These are phyloP conservation scores for Aspergillus pseudonomiae DNA, from an alignment of 2,329 filamentous ascomycete species.

Conservation along the genomic window DNA sequence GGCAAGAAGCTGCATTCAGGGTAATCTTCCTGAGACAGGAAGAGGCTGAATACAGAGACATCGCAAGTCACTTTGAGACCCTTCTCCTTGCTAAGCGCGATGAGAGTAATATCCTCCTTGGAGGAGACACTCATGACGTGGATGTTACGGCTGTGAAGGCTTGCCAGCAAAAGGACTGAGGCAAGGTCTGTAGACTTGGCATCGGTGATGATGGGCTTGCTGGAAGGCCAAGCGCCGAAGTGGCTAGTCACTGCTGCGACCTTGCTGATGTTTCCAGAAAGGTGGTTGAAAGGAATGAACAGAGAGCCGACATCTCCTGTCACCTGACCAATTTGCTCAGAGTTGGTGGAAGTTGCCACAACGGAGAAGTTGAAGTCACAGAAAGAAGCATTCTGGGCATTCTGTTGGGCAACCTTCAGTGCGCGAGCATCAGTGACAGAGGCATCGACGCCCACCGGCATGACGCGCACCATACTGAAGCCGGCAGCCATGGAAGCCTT, in stretches of 20 bases:
- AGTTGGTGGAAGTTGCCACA: slow-evolving; percentile 71
- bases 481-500: slow-evolving; percentile 74
- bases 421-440: slow-evolving; percentile 73
- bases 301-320: slow-evolving; percentile 75
- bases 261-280: slow-evolving; percentile 82
- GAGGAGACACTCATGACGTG: slow-evolving; percentile 81
- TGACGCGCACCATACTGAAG: slow-evolving; percentile 79
- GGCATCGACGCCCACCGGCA: slow-evolving; percentile 73
- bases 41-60: slow-evolving; percentile 77
- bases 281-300: slow-evolving; percentile 80
- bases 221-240: slow-evolving; percentile 75
- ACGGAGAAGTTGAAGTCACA: slow-evolving; percentile 84
- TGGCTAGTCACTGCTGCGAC: slow-evolving; percentile 77
- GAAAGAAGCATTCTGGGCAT: slow-evolving; percentile 67
- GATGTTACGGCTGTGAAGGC: slow-evolving; percentile 75
- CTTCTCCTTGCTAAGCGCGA: slow-evolving; percentile 77
- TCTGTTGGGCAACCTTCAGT: slow-evolving; percentile 72
- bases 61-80: slow-evolving; percentile 82
- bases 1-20: slow-evolving; percentile 66
- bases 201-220: slow-evolving; percentile 80
- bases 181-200: slow-evolving; percentile 79
- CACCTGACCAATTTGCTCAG: slow-evolving; percentile 73
- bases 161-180: slow-evolving; percentile 77
- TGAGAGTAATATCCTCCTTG: slow-evolving; percentile 76
- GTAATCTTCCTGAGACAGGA: slow-evolving; percentile 71